Percentiles rank a stretch among this genome's conserved stretches.
Conservation (phyloP, 2,329 filamentous ascomycete species). For the Colletotrichum godetiae region DNA sequence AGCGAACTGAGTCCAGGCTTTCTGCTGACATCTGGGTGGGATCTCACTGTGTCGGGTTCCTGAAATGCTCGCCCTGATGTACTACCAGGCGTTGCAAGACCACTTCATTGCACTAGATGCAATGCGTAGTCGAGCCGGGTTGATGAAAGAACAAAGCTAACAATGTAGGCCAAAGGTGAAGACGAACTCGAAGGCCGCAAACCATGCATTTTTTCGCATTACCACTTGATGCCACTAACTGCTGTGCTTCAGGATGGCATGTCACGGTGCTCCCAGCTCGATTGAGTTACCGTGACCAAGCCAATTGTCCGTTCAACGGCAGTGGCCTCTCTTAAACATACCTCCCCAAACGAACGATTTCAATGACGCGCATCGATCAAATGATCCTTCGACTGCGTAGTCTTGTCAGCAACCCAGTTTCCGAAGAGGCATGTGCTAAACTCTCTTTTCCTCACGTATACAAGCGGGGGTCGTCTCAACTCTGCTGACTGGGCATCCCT, state of each 20-base stretch:
- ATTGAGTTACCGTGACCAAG: neutral
- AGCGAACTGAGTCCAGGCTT: neutral
- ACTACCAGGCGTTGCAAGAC: neutral
- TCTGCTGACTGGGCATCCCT: neutral
- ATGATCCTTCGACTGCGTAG: neutral
- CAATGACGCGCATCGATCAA: neutral
- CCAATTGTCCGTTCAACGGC: too few relatives aligned
- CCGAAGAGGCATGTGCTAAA: neutral
- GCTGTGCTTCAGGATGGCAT: too few relatives aligned
- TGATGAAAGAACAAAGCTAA: neutral
- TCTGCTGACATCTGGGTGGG: neutral
- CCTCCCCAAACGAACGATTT: too few relatives aligned
- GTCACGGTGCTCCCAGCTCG: too few relatives aligned
- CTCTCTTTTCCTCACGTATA: neutral
- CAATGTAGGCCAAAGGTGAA: neutral
- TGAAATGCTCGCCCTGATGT: neutral
- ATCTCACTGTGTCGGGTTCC: neutral
- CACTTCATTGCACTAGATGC: neutral
- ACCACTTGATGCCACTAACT: too few relatives aligned
- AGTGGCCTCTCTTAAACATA: too few relatives aligned
- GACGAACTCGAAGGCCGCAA: neutral
- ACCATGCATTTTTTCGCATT: too few relatives aligned
- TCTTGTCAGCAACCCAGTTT: neutral
- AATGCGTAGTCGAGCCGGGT: neutral
- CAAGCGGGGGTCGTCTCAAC: neutral